Conservation (phyloP, 345 rosid species). For the Orychophragmus violaceus region DNA sequence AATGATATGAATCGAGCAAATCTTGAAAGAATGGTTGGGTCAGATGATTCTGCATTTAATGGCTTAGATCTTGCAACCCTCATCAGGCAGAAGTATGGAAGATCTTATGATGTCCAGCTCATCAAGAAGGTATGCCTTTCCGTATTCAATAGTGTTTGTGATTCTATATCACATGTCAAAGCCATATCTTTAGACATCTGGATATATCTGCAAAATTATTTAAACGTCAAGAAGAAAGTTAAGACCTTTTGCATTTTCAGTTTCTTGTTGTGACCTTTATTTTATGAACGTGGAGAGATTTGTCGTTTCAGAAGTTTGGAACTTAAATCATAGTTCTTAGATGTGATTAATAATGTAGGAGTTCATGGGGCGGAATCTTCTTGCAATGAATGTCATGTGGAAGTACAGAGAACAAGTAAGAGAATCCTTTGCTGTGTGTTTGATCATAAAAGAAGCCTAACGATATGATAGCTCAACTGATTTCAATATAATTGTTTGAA, state of each 20-base stretch:
- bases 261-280: conserved; percentile 5
- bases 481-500: background rate
- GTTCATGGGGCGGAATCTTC: conserved; percentile 94
- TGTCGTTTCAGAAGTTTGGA: background rate
- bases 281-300: background rate
- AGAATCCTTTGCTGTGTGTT: background rate
- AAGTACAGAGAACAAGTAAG: conserved; percentile 91
- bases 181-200: background rate
- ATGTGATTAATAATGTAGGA: conserved; percentile 52
- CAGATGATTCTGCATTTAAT: conserved; percentile 79
- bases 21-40: conserved; percentile 85
- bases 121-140: conserved; percentile 69
- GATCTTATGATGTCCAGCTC: conserved; percentile 88
- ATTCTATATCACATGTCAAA: conserved; percentile 3
- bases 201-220: background rate
- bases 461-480: background rate
- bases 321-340: conserved; percentile 7
- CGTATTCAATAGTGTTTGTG: background rate
- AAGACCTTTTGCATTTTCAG: background rate
- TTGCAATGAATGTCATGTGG: conserved; percentile 98
- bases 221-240: background rate
- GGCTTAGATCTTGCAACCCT: conserved; percentile 96
- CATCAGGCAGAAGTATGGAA: conserved; percentile 85
- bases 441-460: background rate
- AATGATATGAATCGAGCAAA: conserved; percentile 54